These are phyloP conservation scores for Cystofilobasidium bisporidii DNA, from an alignment of 768 basidiomycete genomes.

Conservation along the genomic window DNA sequence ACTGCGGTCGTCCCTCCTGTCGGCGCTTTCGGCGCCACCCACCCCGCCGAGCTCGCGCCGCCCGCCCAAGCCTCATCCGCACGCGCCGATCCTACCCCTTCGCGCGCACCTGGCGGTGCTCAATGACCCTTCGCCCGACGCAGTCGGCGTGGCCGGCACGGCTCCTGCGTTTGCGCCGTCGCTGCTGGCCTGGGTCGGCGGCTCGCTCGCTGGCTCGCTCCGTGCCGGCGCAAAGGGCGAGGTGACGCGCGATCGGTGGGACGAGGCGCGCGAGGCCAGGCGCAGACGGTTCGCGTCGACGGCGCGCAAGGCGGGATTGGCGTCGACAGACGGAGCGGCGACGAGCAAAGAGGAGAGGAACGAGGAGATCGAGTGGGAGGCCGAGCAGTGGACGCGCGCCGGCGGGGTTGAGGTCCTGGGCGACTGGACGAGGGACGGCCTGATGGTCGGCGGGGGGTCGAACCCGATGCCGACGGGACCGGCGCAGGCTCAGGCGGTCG, in stretches of 20 bases:
- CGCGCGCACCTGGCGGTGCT: conserved; percentile 65
- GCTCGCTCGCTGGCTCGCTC: conserved; percentile 77
- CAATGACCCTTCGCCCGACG: conserved; percentile 62
- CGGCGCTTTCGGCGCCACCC: conserved; percentile 38
- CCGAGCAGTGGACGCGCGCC: background rate
- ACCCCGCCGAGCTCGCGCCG: conserved; percentile 6
- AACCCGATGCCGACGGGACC: too few relatives aligned
- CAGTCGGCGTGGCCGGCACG: conserved; percentile 47
- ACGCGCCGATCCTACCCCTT: conserved; percentile 61
- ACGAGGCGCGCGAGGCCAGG: conserved; percentile 43
- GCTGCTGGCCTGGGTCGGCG: conserved; percentile 82
- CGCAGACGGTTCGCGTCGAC: conserved; percentile 64
- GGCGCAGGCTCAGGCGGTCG: too few relatives aligned
- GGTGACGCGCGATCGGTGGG: conserved; percentile 45
- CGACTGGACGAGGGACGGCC: conserved; percentile 19
- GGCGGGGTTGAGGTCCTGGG: conserved; percentile 24
- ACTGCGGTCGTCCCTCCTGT: conserved; percentile 66
- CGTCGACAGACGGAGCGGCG: conserved; percentile 34
- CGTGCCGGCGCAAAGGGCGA: conserved; percentile 10
- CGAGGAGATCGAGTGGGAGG: conserved; percentile 41
- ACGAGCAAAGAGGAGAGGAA: conserved; percentile 28
- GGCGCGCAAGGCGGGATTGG: conserved; percentile 78
- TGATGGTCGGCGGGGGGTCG: too few relatives aligned
- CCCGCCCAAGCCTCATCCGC: conserved; percentile 43
- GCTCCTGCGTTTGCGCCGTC: conserved; percentile 81